Base-by-base conservation (phyloP, 805 yeast species). In the Zygosaccharomyces lentus region DNA sequence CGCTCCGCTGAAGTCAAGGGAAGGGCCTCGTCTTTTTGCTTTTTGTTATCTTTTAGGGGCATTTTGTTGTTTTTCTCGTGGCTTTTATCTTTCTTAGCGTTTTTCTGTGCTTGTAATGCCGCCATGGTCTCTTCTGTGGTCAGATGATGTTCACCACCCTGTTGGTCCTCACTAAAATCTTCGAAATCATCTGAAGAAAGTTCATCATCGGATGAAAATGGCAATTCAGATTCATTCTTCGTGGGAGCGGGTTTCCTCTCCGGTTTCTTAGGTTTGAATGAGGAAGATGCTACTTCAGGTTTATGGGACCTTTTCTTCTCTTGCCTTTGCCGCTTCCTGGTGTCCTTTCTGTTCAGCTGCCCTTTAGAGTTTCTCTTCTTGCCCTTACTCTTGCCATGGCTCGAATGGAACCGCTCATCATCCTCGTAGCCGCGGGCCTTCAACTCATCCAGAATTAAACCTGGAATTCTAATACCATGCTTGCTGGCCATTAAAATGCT, bases 401-500 rank as follows among this genome's bases (percentile, higher is more conserved):
- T 56, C 9, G 47, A 39, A 4, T 54, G 45, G 38, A 63, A 70
- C 47, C 72, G 59, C 7, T 64, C 71, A 48, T 72, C 74, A 30
- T 70, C 67, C 34, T 68, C 69, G 25, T 69, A 76, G 16, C 77
- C 76, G 19, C 57, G 62, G n/a, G 47, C 55, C 53, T 60, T 75
- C 68, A 80, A 68, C 59, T 77, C 78, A 51, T 81, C 83, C 37
- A 80, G 58, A 13, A 80, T 59, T 29, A 64, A 55, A 1, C 81
- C 82, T 1, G 85, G 85, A 17, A 80, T 64, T 47, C 79, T 69
- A 43, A 78, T 79, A n/a, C 71, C 75, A 39, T 49, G 52, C 25
- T 37, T 43, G 24, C 46, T 37, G 6, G 49, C 41, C 52, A 49
- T 49, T 13, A 23, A 19, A 29, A 17, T 10, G 13, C 12, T 10